Evolutionary conservation across 352 stramenopile genomes (phyloP).

Genomic region (Phytopythium helicoides): DNA sequence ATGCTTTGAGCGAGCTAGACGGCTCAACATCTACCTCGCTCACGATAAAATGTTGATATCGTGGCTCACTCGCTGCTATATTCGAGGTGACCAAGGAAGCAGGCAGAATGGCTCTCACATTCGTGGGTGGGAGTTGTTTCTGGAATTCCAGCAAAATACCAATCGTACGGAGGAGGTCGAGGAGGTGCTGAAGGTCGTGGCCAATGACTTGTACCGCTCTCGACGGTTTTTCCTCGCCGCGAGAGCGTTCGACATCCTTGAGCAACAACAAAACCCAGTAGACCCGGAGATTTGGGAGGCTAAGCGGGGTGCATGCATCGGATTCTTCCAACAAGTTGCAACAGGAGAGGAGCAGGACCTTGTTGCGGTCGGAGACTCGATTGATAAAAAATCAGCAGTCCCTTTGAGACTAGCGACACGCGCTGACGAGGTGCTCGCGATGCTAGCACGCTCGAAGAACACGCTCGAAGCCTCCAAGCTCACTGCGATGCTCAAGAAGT

Average conservation of each 20-base stretch:
- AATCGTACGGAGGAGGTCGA: slow-evolving; percentile 34
- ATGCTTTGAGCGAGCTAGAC: slow-evolving; percentile 48
- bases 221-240: slow-evolving; percentile 59
- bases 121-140: slow-evolving; percentile 65
- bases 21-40: neutral
- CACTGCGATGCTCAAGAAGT: slow-evolving; percentile 40
- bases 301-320: slow-evolving; percentile 66
- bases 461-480: slow-evolving; percentile 48
- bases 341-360: slow-evolving; percentile 18
- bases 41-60: slow-evolving; percentile 21
- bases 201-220: slow-evolving; percentile 63
- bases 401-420: slow-evolving; percentile 13
- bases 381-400: neutral
- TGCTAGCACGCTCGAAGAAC: slow-evolving; percentile 55
- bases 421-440: slow-evolving; percentile 47
- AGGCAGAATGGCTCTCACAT: slow-evolving; percentile 17
- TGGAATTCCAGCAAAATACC: slow-evolving; percentile 45
- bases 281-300: slow-evolving; percentile 76
- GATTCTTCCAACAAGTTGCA: slow-evolving; percentile 60
- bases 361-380: neutral
- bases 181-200: slow-evolving; percentile 57
- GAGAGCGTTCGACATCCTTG: slow-evolving; percentile 76
- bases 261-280: slow-evolving; percentile 46
- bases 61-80: slow-evolving; percentile 63
- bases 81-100: slow-evolving; percentile 14